Base-by-base conservation (phyloP, 768 basidiomycete genomes). In the Leccinellum rugosiceps region DNA sequence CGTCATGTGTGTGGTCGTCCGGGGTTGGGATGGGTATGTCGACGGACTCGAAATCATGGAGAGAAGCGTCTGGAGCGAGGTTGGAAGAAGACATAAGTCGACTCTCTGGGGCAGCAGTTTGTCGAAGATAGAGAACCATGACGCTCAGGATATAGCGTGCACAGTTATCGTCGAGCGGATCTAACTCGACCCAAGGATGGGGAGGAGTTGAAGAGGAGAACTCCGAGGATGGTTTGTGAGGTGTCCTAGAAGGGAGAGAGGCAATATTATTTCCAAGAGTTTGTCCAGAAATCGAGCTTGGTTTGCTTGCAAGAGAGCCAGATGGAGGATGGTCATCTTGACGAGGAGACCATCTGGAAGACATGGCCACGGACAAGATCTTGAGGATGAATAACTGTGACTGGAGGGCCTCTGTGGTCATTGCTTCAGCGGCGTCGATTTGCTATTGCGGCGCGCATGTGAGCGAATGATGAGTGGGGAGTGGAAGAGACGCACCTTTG, bases 301-400 rank as follows among this genome's bases (percentile, higher is more conserved):
- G 71, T 61, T 75, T 75, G 63, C 78, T 76, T 26, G 77, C 65
- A 17, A 77, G 77, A 19, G 81, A 81, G 30, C 67, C 68, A 7
- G 80, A 70, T 14, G 78, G 74, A 19, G 62, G 66, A 46, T 72
- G 71, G n/a, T 78, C 75, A 6, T 77, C 68, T 50, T 76, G 74
- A n/a, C 76, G 72, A 44, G 58, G 21, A 34, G 75, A 78, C 88
- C 89, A 93, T 31, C 90, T 84, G 15, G 88, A 85, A 5, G 89
- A 83, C 80, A 95, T 84, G 48, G 86, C 83, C 45, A 88, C 78
- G 0, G 87, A 80, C 13, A 96, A 72, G 23, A 94, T 85, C 73
- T 94, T 92, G 65, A 94, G 78, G 38, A 95, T 74, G 63, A 91
- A 92, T 2, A 95, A 77, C 68, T 94, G 90, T 0, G 93, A 94